phyloP scores from a whole-genome alignment of 768 basidiomycete species.

The Polyporus arcularius region DNA sequence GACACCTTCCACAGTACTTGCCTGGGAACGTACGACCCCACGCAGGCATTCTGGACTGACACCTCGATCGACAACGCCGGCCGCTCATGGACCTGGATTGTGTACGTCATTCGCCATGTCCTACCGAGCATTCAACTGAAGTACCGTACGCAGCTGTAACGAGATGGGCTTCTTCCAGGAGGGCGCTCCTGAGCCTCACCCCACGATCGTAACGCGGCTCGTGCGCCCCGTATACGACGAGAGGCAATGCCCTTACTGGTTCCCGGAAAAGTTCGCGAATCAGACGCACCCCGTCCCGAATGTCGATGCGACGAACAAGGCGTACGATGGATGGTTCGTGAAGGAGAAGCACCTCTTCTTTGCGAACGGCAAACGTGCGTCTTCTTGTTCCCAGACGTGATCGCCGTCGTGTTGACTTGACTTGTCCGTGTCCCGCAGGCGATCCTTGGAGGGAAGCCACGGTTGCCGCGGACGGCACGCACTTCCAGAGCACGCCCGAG shows the following conservation, averaged over 20 bases:
- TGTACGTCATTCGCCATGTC: slow-evolving; percentile 33
- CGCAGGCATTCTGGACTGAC: slow-evolving; percentile 49
- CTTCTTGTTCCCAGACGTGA: neutral
- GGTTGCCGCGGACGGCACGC: slow-evolving; percentile 54
- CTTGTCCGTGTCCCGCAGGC: slow-evolving; percentile 38
- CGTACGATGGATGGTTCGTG: slow-evolving; percentile 67
- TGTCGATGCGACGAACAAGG: slow-evolving; percentile 43
- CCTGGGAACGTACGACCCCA: slow-evolving; percentile 44
- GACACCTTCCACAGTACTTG: slow-evolving; percentile 30
- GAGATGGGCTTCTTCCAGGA: slow-evolving; percentile 58
- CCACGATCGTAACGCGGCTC: slow-evolving; percentile 55
- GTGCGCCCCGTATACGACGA: slow-evolving; percentile 57
- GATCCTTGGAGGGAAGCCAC: slow-evolving; percentile 77
- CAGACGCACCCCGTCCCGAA: slow-evolving; percentile 40
- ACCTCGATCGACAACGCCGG: slow-evolving; percentile 52
- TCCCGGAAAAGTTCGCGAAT: slow-evolving; percentile 55
- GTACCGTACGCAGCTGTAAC: slow-evolving; percentile 53
- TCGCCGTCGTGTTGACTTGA: neutral
- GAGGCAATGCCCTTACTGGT: slow-evolving; percentile 74
- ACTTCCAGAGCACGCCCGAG: slow-evolving; percentile 45
- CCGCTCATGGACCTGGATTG: slow-evolving; percentile 75
- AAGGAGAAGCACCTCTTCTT: slow-evolving; percentile 62
- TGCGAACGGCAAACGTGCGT: slow-evolving; percentile 66
- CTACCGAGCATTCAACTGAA: neutral
- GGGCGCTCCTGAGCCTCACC: slow-evolving; percentile 39